Conservation (phyloP, 805 yeast genomes). For the Starmerella powellii region DNA sequence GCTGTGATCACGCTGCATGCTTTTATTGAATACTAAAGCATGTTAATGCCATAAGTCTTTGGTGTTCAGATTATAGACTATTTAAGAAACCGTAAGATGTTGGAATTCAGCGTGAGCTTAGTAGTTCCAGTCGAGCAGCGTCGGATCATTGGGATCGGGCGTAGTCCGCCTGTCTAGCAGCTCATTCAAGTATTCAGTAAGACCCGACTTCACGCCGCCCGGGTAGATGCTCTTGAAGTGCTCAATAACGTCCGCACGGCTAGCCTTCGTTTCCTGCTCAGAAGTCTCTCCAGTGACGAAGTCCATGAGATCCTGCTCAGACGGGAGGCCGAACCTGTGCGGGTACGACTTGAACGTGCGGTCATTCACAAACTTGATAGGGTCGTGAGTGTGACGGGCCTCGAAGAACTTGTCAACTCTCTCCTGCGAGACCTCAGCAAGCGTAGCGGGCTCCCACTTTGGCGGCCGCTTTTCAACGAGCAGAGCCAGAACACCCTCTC, state of each 20-base stretch:
- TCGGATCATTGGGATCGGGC: slow-evolving; percentile 34
- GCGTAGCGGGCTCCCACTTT: slow-evolving; percentile 37
- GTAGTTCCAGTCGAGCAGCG: slow-evolving; percentile 40
- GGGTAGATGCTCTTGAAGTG: slow-evolving; percentile 37
- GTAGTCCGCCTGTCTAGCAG: slow-evolving; percentile 48
- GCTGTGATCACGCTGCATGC: too few relatives aligned
- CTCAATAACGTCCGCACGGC: slow-evolving; percentile 52
- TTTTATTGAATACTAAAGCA: too few relatives aligned
- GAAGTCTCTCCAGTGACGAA: slow-evolving; percentile 62
- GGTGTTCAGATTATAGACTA: too few relatives aligned
- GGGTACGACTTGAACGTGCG: slow-evolving; percentile 41
- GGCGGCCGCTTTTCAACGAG: slow-evolving; percentile 47
- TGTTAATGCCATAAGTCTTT: too few relatives aligned
- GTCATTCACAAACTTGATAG: slow-evolving; percentile 26
- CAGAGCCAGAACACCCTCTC: slow-evolving; percentile 36
- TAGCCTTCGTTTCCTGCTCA: slow-evolving; percentile 54
- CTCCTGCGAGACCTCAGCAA: slow-evolving; percentile 29
- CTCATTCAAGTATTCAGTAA: slow-evolving; percentile 45
- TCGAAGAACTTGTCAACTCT: slow-evolving; percentile 25
- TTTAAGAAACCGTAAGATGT: too few relatives aligned
- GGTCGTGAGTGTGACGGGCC: slow-evolving; percentile 28
- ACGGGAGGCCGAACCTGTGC: slow-evolving; percentile 67
- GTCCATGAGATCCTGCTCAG: slow-evolving; percentile 48
- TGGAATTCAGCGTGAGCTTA: too few relatives aligned
- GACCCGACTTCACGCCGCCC: slow-evolving; percentile 42